Percentiles rank a stretch among this genome's conserved stretches.
Evolutionary conservation across 202 grass and related monocot species (phyloP).

Genomic region (Sporobolus alterniflorus): DNA sequence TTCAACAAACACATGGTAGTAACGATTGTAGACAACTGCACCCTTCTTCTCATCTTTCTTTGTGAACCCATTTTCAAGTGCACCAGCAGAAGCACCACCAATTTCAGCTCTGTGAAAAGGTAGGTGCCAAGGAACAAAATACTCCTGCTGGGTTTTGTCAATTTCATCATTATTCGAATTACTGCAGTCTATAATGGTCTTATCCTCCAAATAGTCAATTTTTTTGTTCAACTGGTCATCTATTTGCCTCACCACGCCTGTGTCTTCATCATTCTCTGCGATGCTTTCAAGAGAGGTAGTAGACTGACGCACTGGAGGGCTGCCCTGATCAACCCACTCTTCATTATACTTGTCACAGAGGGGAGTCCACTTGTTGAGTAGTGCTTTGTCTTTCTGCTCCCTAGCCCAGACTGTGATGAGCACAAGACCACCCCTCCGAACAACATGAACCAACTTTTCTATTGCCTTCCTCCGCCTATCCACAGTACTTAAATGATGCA

Average conservation of each 20-base stretch:
- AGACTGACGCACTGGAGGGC: constrained; percentile 50
- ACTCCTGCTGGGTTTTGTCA: constrained; percentile 78
- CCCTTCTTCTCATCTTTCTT: constrained; percentile 97
- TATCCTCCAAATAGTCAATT: constrained; percentile 39
- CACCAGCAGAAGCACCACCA: constrained; percentile 72
- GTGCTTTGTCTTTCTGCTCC: constrained; percentile 81
- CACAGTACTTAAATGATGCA: constrained; percentile 94
- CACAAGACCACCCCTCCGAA: constrained; percentile 77
- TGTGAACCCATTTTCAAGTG: constrained; percentile 83
- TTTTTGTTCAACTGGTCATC: constrained; percentile 25
- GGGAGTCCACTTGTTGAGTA: constrained; percentile 91
- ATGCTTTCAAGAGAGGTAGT: constrained; percentile 70
- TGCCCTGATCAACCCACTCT: constrained; percentile 82
- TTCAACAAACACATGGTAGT: constrained; percentile 98
- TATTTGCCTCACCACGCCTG: constrained; percentile 12
- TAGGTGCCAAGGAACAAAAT: constrained; percentile 98
- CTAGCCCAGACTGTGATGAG: constrained; percentile 98
- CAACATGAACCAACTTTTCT: constrained; percentile 83
- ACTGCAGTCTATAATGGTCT: constrained; percentile 6
- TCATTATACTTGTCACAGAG: constrained; percentile 89
- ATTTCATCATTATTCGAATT: constrained; percentile 22
- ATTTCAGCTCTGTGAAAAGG: constrained; percentile 98
- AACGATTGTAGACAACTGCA: constrained; percentile 86
- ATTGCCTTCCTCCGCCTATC: constrained; percentile 87
- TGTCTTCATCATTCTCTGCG: constrained; percentile 64